Conservation (phyloP, 805 yeast species). For the Suhomyces sp. region DNA sequence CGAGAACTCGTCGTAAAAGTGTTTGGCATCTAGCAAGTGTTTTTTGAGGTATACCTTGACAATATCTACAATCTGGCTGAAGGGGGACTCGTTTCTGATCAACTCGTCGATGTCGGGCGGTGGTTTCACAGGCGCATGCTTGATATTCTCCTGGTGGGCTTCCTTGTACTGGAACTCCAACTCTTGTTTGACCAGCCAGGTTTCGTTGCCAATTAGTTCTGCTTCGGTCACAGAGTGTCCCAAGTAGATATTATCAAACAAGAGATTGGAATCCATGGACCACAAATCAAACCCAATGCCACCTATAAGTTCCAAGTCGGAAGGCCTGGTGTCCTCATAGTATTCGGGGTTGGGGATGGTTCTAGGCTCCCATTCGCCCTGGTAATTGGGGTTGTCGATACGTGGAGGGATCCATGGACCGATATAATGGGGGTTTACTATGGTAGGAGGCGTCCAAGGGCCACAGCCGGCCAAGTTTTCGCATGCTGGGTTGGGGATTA, state of each 20-base stretch:
- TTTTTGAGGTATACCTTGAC: conserved; percentile 15
- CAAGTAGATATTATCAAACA: conserved; percentile 80
- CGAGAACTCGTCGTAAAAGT: conserved; percentile 37
- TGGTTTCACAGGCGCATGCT: conserved; percentile 43
- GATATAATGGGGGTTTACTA: conserved; percentile 65
- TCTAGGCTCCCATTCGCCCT: conserved; percentile 76
- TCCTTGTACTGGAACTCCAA: conserved; percentile 48
- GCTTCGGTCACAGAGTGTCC: conserved; percentile 87
- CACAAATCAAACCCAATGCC: conserved; percentile 87
- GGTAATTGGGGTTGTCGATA: conserved; percentile 69
- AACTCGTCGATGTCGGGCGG: conserved; percentile 40
- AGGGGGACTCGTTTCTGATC: conserved; percentile 12
- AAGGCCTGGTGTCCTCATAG: conserved; percentile 55
- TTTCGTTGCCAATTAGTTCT: conserved; percentile 73
- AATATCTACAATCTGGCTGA: conserved; percentile 15
- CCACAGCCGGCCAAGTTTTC: conserved; percentile 68
- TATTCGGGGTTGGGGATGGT: conserved; percentile 67
- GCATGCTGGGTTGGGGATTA: conserved; percentile 73
- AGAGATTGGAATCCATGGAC: conserved; percentile 73
- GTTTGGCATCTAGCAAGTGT: conserved; percentile 25
- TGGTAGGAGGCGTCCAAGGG: conserved; percentile 64
- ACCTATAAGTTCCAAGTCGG: conserved; percentile 64
- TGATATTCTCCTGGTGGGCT: conserved; percentile 39
- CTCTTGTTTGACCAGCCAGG: conserved; percentile 55
- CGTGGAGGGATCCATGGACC: conserved; percentile 78